These are phyloP conservation scores for Jacaranda mimosifolia DNA, from an alignment of 257 asterid species.

Conservation along the genomic window DNA sequence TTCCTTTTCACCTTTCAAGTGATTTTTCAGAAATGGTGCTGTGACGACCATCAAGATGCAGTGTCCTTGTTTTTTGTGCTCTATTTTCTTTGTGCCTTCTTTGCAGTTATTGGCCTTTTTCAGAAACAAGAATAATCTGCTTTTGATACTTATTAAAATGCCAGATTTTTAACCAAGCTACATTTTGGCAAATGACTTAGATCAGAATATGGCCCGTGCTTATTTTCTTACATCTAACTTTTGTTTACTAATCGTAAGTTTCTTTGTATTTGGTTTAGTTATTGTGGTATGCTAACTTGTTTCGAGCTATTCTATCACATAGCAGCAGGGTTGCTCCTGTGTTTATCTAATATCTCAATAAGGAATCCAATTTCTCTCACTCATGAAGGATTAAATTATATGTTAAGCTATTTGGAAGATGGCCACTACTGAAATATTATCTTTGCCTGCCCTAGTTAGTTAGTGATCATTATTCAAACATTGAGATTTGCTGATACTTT, in stretches of 20 bases:
- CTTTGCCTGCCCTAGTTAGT: neutral
- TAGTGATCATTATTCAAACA: neutral
- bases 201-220: conserved; percentile 17
- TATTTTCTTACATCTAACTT: neutral
- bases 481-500: neutral
- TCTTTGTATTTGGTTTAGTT: conserved; percentile 15
- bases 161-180: conserved; percentile 17
- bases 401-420: conserved; percentile 9
- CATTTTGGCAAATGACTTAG: neutral
- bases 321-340: neutral
- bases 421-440: neutral
- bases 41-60: neutral
- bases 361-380: neutral
- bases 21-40: neutral
- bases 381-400: neutral
- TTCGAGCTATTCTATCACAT: conserved; percentile 12
- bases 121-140: neutral
- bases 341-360: conserved; percentile 1
- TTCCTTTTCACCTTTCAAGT: neutral
- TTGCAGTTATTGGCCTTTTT: conserved; percentile 18
- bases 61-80: neutral
- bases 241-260: conserved; percentile 6
- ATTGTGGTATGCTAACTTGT: neutral
- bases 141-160: conserved; percentile 4
- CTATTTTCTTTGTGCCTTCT: conserved; percentile 8